These are phyloP conservation scores for Panaeolus papilionaceus DNA, from an alignment of 768 basidiomycete genomes.

Conservation along the genomic window DNA sequence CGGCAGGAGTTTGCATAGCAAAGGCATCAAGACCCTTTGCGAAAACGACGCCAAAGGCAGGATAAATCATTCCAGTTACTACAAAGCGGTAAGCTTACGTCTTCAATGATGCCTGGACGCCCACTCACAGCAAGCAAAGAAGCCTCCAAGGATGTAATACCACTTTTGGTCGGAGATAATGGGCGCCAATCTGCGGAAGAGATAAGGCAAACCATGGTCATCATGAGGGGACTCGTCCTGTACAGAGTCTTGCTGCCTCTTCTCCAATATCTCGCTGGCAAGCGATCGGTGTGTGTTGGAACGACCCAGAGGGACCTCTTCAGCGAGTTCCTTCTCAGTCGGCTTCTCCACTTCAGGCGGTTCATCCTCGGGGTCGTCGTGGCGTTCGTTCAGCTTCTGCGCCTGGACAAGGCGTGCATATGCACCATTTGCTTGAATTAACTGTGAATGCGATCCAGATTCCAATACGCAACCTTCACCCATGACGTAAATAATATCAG, in stretches of 20 bases:
- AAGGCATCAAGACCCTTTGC: conserved; percentile 68
- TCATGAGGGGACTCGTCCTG: conserved; percentile 33
- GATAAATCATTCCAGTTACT: conserved; percentile 74
- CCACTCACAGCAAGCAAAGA: conserved; percentile 58
- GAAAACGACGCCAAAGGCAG: conserved; percentile 74
- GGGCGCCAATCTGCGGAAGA: conserved; percentile 73
- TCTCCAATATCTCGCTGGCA: conserved; percentile 69
- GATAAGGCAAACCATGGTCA: conserved; percentile 53
- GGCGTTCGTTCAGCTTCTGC: conserved; percentile 73
- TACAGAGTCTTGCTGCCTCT: conserved; percentile 39
- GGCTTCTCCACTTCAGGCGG: conserved; percentile 48
- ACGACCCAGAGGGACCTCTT: conserved; percentile 68
- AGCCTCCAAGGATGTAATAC: conserved; percentile 61
- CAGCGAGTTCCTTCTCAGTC: conserved; percentile 58
- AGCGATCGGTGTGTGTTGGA: conserved; percentile 68
- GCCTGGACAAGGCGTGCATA: conserved; percentile 81
- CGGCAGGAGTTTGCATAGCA: conserved; percentile 43
- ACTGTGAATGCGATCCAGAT: conserved; percentile 76
- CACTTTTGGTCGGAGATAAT: conserved; percentile 66
- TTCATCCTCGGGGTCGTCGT: conserved; percentile 29
- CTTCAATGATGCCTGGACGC: conserved; percentile 15
- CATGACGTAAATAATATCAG: conserved; percentile 87
- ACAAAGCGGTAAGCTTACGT: conserved; percentile 11
- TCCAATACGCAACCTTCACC: conserved; percentile 86
- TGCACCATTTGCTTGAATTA: conserved; percentile 66